Evolutionary conservation across 2,329 filamentous ascomycete genomes (phyloP), one percentile per base, ranked within the genome.

Genomic region (Pyricularia sp.): DNA sequence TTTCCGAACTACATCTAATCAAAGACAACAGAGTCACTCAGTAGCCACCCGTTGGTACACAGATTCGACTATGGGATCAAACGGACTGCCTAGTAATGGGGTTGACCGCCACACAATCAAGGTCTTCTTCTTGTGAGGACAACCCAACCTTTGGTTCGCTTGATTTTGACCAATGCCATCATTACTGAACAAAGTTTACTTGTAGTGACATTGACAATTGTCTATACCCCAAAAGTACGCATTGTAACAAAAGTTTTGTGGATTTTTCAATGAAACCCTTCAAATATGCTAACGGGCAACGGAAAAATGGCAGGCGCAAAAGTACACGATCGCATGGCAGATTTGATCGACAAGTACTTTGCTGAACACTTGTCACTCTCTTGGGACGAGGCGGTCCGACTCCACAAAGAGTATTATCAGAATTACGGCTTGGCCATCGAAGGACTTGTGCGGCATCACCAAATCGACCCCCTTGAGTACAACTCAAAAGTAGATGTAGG

Each of bases 171-270:
- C 22, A 28, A 31, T 59, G 5, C n/a, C 24, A 7, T 28, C 13
- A 6, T 59, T n/a, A 26, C 62, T 60, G 30, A 63, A 13, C 26
- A 66, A 49, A 59, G 65, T 49, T 5, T 24, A 84, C 87, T 74
- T 87, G 85, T 75, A 97, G 97, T 73, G 94, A 99, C 74, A 97
- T 99, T 73, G 94, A 99, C 81, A 99, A 99, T 73, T 99, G 96
- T 77, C 84, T 97, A 65, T 97, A 97, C 72, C 87, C 93, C 0
- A 92, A 88, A 77, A 93, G 90, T 92, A 73, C 6, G 55, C 12
- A 28, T 5, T 28, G 13, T 33, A 33, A 33, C 55, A 8, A 9
- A 9, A 24, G 55, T 44, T 40, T 55, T 13, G 6, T 16, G 12
- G 10, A 44, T 1, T 49, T n/a, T 19, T 10, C 9, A 7, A 26